Conservation (phyloP, 2,329 filamentous ascomycete genomes). For the Colletotrichum sansevieriae region DNA sequence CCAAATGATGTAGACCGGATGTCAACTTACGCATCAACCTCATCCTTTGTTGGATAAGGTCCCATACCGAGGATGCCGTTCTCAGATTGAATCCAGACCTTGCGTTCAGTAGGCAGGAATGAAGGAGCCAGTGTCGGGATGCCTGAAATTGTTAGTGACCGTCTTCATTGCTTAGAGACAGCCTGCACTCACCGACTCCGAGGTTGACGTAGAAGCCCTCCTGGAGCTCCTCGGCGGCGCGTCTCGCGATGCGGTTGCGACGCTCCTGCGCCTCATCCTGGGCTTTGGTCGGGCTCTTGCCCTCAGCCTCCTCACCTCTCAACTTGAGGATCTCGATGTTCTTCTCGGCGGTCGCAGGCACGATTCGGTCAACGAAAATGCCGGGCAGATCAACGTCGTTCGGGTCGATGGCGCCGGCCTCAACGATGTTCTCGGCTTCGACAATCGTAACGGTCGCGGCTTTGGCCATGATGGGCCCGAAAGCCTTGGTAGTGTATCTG, state of each 20-base stretch:
- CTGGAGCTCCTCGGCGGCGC: slow-evolving; percentile 85
- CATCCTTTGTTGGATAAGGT: slow-evolving; percentile 78
- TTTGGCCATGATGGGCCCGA: slow-evolving; percentile 84
- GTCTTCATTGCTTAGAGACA: neutral
- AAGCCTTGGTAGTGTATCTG: slow-evolving; percentile 80
- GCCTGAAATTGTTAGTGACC: slow-evolving; percentile 53
- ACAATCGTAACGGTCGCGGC: slow-evolving; percentile 83
- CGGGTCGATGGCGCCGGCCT: slow-evolving; percentile 78
- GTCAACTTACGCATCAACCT: slow-evolving; percentile 70
- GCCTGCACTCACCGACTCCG: slow-evolving; percentile 67
- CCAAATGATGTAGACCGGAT: neutral
- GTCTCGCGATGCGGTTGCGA: slow-evolving; percentile 79
- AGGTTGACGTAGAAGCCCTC: slow-evolving; percentile 85
- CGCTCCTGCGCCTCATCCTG: slow-evolving; percentile 64
- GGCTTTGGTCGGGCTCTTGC: slow-evolving; percentile 50
- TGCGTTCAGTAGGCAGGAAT: slow-evolving; percentile 75
- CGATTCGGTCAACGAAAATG: slow-evolving; percentile 85
- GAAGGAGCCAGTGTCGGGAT: slow-evolving; percentile 88
- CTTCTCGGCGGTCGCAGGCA: slow-evolving; percentile 79
- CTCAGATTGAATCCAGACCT: slow-evolving; percentile 88
- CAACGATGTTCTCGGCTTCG: slow-evolving; percentile 87
- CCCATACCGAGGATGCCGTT: slow-evolving; percentile 90
- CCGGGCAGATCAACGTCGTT: slow-evolving; percentile 83
- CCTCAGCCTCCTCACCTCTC: slow-evolving; percentile 56
- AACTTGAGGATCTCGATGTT: slow-evolving; percentile 78